Base-by-base conservation (phyloP, 2,329 filamentous ascomycete species). In the Beauveria australis region DNA sequence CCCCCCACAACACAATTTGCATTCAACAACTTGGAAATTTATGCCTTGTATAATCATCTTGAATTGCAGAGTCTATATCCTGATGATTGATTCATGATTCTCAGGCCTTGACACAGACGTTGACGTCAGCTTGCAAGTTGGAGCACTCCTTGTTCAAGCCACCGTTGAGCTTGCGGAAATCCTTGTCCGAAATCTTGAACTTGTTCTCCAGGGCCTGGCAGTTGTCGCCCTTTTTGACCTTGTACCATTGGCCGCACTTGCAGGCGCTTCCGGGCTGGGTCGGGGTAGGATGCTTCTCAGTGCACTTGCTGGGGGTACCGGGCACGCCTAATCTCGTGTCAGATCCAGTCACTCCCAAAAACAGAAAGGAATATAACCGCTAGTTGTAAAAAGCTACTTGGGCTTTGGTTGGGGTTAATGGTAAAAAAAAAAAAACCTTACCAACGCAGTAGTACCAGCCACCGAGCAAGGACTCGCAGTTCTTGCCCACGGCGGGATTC, bases 171-270 rank as follows among this genome's bases (percentile, higher is more conserved):
- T 43, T 43, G 18, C 14, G 53, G 40, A 55, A 55, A 14, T 55
- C 41, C 8, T 41, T 26, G 22, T 55, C n/a, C 24, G 53, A 55
- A 9, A 55, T 57, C 9, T 37, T 44, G 16, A 44, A 53, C 40
- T 49, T 37, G 22, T 41, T 41, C 19, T 57, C 60, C 2, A 63
- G 44, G 1, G 19, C 53, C 30, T 53, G 40, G 56, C 62, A 63
- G 24, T 52, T 56, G 26, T 63, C 62, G 33, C 62, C 62, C 8
- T 46, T 55, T 24, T 57, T 41, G 41, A 61, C 58, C 52, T 52
- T 60, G 47, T 63, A 63, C 59, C 51, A 63, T 18, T 51, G 51
- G 18, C 56, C 37, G 28, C 62, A 63, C 43, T 26, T 53, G 44
- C 47, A 57, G 16, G 24, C 43, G 53, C 49, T 37, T 30, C 49